Conservation (phyloP, 2,329 filamentous ascomycete genomes). For the Ophiocordyceps robertsii region DNA sequence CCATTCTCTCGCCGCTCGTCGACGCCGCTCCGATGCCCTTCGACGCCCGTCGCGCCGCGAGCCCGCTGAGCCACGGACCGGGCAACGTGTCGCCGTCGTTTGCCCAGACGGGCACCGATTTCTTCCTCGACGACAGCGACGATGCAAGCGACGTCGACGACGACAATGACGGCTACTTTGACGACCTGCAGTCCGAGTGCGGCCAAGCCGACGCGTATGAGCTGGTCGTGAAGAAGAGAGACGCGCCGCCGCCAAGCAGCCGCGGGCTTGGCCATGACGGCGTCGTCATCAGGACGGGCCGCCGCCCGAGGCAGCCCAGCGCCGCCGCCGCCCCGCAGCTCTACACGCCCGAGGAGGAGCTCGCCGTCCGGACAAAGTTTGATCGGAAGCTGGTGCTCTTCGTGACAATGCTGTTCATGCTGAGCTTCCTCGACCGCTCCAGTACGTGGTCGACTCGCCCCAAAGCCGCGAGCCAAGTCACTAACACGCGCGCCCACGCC, state of each 20-base stretch:
- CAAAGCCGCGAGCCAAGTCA: not conserved
- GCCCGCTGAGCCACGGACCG: no score
- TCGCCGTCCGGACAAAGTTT: conserved; percentile 56
- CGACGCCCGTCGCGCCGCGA: no score
- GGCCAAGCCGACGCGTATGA: conserved; percentile 8
- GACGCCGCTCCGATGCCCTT: no score
- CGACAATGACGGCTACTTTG: conserved; percentile 5
- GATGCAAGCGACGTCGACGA: conserved; percentile 11
- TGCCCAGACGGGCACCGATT: conserved; percentile 24
- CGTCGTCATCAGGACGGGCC: not conserved
- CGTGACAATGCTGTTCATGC: conserved; percentile 67
- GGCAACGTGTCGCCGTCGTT: conserved; percentile 16
- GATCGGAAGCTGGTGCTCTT: conserved; percentile 69
- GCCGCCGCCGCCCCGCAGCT: conserved; percentile 11
- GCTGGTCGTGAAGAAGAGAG: conserved; percentile 6
- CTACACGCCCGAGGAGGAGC: conserved; percentile 57
- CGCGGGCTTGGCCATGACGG: not conserved
- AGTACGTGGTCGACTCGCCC: conserved; percentile 39
- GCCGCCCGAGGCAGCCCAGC: not conserved
- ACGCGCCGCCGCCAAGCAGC: not conserved
- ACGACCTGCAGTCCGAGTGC: conserved; percentile 8
- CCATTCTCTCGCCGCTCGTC: no score
- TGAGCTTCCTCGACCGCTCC: conserved; percentile 75
- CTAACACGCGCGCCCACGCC: not conserved
- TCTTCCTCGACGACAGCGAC: conserved; percentile 21